Evolutionary conservation across 140 eudicot genomes (phyloP), one percentile per base, ranked within the genome.

Genomic region (Anethum foeniculum): DNA sequence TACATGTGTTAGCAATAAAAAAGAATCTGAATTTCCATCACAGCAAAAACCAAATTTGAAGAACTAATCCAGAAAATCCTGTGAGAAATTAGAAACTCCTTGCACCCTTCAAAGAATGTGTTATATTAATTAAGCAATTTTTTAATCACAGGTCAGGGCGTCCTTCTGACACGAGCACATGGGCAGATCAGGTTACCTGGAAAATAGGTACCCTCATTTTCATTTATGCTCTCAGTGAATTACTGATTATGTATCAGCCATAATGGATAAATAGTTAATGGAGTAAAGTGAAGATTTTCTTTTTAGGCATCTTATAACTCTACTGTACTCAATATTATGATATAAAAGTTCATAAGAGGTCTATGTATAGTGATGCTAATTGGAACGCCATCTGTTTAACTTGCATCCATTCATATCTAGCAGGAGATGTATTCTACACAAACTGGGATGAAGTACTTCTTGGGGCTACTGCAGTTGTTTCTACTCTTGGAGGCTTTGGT

Each of bases 181-280:
- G 99, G 99, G 90, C 86, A 82, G 97, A 95, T 89, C 99, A 92
- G 82, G 99, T 95, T 85, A 90, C 90, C 44, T 95, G 99, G 99
- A 72, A 86, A 77, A 79, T 96, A 30, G 98, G 98, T 88, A 92
- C 49, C 90, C 84, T 81, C 85, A 71, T 81, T 36, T 81, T 77
- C 67, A 43, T 76, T 36, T 73, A 19, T 54, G 27, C 79, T 71
- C 73, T 41, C 65, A 82, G 36, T 43, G n/a, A 25, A 65, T 34
- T 34, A 34, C 1, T 36, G 36, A 43, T 46, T 79, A 46, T 47
- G 47, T 48, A n/a, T 6, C 54, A 25, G 69, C 69, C 69, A 9
- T 25, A 14, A 44, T 0, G 30, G 58, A 46, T 21, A 19, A 39
- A 41, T 27, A 30, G 32, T 39, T 81, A 36, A 41, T 5, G 28